Conservation (phyloP, 345 rosid species). For the Gynandropsis gynandra region DNA sequence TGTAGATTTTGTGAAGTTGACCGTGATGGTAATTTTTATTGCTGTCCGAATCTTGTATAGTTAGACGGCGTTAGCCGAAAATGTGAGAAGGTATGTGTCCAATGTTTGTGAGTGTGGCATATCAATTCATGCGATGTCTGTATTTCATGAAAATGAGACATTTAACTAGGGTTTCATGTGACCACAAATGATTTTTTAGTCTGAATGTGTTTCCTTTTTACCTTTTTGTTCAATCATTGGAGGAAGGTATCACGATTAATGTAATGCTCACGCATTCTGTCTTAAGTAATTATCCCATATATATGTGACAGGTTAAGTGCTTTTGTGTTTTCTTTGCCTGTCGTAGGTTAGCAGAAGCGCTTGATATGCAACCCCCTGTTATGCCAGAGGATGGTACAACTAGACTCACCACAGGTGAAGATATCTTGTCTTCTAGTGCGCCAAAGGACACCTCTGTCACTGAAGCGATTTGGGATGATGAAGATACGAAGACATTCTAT, state of each 20-base stretch:
- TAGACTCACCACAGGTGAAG: slow-evolving; percentile 81
- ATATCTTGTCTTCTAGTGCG: slow-evolving; percentile 56
- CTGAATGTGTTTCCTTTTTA: slow-evolving; percentile 1
- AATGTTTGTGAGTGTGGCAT: no score
- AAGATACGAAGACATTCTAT: slow-evolving; percentile 91
- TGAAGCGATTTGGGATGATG: slow-evolving; percentile 96
- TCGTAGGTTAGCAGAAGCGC: slow-evolving; percentile 88
- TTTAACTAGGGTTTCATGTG: no score
- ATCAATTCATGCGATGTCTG: no score
- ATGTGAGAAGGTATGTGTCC: no score
- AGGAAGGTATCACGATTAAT: slow-evolving; percentile 6
- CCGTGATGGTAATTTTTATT: slow-evolving; percentile 6
- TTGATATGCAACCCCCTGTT: slow-evolving; percentile 95
- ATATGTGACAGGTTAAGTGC: not conserved
- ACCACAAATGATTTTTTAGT: not conserved
- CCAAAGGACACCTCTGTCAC: slow-evolving; percentile 67
- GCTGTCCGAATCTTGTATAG: no score
- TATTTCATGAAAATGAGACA: no score
- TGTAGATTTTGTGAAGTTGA: not conserved
- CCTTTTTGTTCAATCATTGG: slow-evolving; percentile 8
- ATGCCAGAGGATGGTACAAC: slow-evolving; percentile 99
- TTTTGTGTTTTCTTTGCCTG: slow-evolving; percentile 1
- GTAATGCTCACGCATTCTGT: slow-evolving; percentile 10
- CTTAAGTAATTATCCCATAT: slow-evolving; percentile 1
- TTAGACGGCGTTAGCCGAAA: no score